phyloP scores from a whole-genome alignment of 768 basidiomycete species.

The Termitomyces sp. region DNA sequence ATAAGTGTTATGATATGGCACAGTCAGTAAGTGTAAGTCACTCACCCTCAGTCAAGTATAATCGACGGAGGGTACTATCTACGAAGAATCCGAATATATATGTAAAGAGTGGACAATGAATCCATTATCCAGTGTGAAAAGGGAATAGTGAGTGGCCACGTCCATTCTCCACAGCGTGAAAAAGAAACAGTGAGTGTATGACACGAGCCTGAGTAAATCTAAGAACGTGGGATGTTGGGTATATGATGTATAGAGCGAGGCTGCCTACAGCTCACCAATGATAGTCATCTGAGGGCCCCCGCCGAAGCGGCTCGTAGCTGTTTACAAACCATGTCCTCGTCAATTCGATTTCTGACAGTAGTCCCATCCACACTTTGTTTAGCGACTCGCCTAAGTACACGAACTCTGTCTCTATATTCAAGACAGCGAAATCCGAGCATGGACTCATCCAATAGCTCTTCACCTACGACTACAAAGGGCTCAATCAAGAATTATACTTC shows the following conservation, averaged over 20 bases:
- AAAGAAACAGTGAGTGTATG: too few species aligned
- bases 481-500: neutral
- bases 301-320: neutral
- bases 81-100: too few species aligned
- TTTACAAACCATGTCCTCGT: slow-evolving; percentile 6
- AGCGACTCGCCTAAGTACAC: slow-evolving; percentile 3
- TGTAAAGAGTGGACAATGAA: too few species aligned
- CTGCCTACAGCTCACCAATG: neutral
- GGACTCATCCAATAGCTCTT: slow-evolving; percentile 4
- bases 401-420: slow-evolving; percentile 1
- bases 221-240: neutral
- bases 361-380: slow-evolving; percentile 4
- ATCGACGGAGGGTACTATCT: too few species aligned
- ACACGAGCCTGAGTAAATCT: neutral
- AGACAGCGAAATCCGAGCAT: slow-evolving; percentile 8
- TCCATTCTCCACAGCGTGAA: too few species aligned
- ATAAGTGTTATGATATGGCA: too few species aligned
- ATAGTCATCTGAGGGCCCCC: neutral
- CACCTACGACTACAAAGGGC: neutral
- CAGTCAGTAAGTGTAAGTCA: too few species aligned
- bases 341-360: slow-evolving; percentile 5
- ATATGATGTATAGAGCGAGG: neutral
- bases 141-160: too few species aligned
- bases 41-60: too few species aligned
- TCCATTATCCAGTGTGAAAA: too few species aligned